These are phyloP conservation scores for Picea mariana DNA, from an alignment of 83 land plant genomes.

Conservation along the genomic window DNA sequence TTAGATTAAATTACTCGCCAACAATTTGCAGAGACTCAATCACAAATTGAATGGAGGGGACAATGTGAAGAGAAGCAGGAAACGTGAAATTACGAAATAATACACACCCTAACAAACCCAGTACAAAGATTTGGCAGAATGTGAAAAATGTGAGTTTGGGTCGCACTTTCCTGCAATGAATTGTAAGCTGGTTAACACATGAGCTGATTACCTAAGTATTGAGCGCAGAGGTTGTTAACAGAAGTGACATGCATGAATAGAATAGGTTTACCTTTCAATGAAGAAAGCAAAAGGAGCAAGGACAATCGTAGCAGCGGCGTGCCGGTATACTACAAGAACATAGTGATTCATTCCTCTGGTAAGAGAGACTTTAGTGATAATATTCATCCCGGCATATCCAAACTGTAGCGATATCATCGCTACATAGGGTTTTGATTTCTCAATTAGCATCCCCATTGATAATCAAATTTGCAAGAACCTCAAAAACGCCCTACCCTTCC, in stretches of 20 bases:
- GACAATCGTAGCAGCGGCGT: background rate
- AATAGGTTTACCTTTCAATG: slow-evolving; percentile 2
- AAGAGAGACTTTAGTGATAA: slow-evolving; percentile 53
- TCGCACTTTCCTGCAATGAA: slow-evolving; percentile 20
- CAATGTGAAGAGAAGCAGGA: no score
- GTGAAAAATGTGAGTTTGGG: slow-evolving; percentile 28
- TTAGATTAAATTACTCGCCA: no score
- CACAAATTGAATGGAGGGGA: no score
- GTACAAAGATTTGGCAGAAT: slow-evolving; percentile 41
- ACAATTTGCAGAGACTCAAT: no score
- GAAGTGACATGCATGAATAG: no score
- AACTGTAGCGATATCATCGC: slow-evolving; percentile 11
- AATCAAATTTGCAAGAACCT: no score
- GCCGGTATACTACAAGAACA: slow-evolving; percentile 2
- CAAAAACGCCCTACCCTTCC: no score
- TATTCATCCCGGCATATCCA: slow-evolving; percentile 54
- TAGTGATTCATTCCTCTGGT: slow-evolving; percentile 59
- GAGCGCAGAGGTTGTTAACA: no score
- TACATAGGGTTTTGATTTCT: background rate
- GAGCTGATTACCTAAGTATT: background rate
- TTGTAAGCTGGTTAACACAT: background rate
- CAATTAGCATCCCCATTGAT: no score
- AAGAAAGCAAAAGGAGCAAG: slow-evolving; percentile 2
- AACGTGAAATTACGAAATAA: no score
- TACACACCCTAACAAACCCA: slow-evolving; percentile 32